Conservation (phyloP, 768 basidiomycete species). For the Kondoa subrosea region DNA sequence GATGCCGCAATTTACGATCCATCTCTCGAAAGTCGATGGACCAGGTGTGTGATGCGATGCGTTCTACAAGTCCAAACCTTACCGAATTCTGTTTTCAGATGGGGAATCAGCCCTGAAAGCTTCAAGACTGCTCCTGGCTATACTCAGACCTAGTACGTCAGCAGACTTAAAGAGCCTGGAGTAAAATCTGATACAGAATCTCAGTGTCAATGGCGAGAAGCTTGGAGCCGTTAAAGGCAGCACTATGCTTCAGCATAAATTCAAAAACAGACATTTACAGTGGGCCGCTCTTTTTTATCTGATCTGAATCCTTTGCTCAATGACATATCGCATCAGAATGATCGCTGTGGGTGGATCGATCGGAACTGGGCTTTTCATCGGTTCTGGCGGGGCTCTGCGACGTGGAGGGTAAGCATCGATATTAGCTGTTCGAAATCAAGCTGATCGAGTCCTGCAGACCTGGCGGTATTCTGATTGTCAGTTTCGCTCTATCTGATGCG, state of each 20-base stretch:
- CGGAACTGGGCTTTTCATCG: conserved; percentile 25
- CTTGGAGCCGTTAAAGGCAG: conserved; percentile 25
- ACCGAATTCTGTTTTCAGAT: conserved; percentile 8
- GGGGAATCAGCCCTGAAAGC: conserved; percentile 32
- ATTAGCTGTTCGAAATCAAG: neutral
- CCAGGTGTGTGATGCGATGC: conserved; percentile 13
- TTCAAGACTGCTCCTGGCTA: conserved; percentile 35
- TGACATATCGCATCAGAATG: conserved; percentile 3
- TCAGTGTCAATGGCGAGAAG: conserved; percentile 20
- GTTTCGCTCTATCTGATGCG: conserved; percentile 12
- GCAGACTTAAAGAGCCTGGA: conserved; percentile 6
- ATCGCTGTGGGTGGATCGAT: conserved; percentile 32
- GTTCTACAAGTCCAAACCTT: neutral
- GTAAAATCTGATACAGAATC: neutral
- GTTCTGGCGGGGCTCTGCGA: conserved; percentile 17
- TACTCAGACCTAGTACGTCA: neutral
- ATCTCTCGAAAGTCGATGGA: conserved; percentile 29
- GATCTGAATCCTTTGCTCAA: neutral
- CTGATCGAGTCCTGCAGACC: neutral
- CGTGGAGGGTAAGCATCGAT: conserved; percentile 11
- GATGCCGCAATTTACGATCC: conserved; percentile 29
- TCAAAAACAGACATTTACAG: conserved; percentile 15
- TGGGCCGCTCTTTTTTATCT: neutral
- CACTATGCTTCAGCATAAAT: conserved; percentile 21
- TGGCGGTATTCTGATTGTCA: conserved; percentile 1